Evolutionary conservation across 2,329 filamentous ascomycete species (phyloP).

Genomic region (Pseudopyricularia cyperi): DNA sequence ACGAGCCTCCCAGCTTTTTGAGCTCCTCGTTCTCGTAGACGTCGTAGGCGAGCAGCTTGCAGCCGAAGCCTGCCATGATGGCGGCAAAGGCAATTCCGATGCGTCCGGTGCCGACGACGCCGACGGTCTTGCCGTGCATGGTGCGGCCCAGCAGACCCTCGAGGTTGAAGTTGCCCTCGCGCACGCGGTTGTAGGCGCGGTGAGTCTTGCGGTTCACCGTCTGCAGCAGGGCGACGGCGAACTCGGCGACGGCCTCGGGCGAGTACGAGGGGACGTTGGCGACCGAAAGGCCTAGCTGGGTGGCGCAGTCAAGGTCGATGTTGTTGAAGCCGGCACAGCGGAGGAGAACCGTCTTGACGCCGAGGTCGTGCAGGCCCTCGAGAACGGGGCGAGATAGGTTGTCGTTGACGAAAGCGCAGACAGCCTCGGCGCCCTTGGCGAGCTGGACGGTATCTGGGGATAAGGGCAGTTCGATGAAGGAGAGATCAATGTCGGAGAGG

Average conservation of each 20-base stretch:
- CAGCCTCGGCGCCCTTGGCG: constrained; percentile 36
- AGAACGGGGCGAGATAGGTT: constrained; percentile 37
- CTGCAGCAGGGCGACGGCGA: constrained; percentile 53
- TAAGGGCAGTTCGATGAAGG: constrained; percentile 46
- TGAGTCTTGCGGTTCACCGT: constrained; percentile 57
- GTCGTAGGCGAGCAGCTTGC: constrained; percentile 47
- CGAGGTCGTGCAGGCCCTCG: constrained; percentile 29
- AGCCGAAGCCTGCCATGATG: constrained; percentile 54
- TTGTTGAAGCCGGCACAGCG: constrained; percentile 60
- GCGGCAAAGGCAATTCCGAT: constrained; percentile 50
- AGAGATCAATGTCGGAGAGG: constrained; percentile 25
- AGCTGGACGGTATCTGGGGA: constrained; percentile 41
- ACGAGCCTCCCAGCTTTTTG: constrained; percentile 29
- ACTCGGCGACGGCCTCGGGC: constrained; percentile 58
- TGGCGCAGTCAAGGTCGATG: constrained; percentile 45
- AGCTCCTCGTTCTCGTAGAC: constrained; percentile 38
- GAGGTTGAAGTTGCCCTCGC: constrained; percentile 55
- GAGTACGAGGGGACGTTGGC: constrained; percentile 57
- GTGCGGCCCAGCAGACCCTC: constrained; percentile 50
- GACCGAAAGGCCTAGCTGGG: constrained; percentile 42
- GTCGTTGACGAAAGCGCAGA: constrained; percentile 61
- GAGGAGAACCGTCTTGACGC: constrained; percentile 46
- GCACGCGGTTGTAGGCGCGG: constrained; percentile 53
- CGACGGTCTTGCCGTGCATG: constrained; percentile 51
- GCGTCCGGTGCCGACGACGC: constrained; percentile 50